Percentiles rank a stretch among this genome's conserved stretches.
phyloP scores from a whole-genome alignment of 225 moss, liverwort and hornwort genomes.

The Polytrichum formosum region DNA sequence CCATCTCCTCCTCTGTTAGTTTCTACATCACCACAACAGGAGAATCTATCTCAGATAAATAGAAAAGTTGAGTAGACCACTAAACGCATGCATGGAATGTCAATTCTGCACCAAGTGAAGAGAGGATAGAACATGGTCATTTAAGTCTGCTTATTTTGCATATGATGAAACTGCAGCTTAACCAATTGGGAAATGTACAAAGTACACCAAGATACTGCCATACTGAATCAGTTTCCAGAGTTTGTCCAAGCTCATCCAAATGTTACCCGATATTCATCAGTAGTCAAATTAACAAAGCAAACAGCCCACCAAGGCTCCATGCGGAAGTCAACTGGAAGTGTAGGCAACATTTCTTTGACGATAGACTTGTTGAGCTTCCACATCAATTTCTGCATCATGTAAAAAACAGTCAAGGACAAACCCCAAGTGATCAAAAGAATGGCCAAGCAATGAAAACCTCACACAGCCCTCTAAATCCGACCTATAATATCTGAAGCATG shows the following conservation, averaged over 20 bases:
- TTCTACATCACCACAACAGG: constrained; percentile 42
- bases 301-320: constrained; percentile 99
- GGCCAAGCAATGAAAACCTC: no score
- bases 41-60: neutral
- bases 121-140: no score
- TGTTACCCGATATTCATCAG: constrained; percentile 94
- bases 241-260: constrained; percentile 11
- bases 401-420: neutral
- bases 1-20: constrained; percentile 93
- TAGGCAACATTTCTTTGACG: constrained; percentile 93
- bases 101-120: no score
- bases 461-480: no score
- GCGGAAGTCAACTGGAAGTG: constrained; percentile 66
- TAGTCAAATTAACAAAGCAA: constrained; percentile 84
- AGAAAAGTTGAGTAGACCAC: neutral
- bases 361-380: constrained; percentile 99
- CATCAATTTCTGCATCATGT: constrained; percentile 76
- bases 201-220: no score
- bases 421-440: no score
- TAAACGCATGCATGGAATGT: neutral
- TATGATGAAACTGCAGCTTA: no score
- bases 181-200: no score
- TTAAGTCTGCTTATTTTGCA: no score
- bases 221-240: no score
- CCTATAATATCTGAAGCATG: no score